Evolutionary conservation across 2,329 filamentous ascomycete species (phyloP).

Genomic region (Fusarium sp.): DNA sequence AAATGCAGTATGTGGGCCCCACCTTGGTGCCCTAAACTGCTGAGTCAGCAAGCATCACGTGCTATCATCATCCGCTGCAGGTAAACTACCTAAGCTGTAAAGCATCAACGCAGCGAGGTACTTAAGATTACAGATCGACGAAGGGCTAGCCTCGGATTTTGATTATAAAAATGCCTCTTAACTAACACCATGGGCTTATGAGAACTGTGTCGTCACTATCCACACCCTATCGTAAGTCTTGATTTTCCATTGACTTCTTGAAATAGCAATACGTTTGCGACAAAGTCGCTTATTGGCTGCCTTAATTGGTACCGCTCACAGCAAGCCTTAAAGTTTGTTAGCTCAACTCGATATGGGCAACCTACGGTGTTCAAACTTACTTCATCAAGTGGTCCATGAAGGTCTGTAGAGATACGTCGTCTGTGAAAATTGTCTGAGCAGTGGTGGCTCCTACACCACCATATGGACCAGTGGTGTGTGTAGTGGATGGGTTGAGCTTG

Average conservation of each 20-base stretch:
- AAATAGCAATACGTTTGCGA: background rate
- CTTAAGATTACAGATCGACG: background rate
- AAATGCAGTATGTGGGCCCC: constrained; percentile 47
- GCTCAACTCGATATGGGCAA: background rate
- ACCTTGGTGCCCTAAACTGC: constrained; percentile 48
- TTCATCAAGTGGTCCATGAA: constrained; percentile 99
- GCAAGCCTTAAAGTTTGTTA: constrained; percentile 57
- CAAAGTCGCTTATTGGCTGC: background rate
- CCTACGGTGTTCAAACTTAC: constrained; percentile 58
- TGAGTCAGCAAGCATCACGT: background rate
- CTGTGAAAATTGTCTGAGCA: constrained; percentile 98
- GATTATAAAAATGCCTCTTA: background rate
- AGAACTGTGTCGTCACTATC: background rate
- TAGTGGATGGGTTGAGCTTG: constrained; percentile 97
- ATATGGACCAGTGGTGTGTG: constrained; percentile 91
- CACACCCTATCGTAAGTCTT: background rate
- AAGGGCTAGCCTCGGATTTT: background rate
- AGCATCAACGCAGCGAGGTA: background rate
- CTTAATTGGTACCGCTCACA: constrained; percentile 69
- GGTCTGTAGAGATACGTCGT: constrained; percentile 96
- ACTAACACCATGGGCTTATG: background rate
- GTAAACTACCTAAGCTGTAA: background rate
- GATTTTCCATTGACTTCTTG: background rate
- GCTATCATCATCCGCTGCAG: background rate
- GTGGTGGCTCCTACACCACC: constrained; percentile 86